phyloP scores from a whole-genome alignment of 148 eudicot genomes.

The Tetragonia tetragonoides region DNA sequence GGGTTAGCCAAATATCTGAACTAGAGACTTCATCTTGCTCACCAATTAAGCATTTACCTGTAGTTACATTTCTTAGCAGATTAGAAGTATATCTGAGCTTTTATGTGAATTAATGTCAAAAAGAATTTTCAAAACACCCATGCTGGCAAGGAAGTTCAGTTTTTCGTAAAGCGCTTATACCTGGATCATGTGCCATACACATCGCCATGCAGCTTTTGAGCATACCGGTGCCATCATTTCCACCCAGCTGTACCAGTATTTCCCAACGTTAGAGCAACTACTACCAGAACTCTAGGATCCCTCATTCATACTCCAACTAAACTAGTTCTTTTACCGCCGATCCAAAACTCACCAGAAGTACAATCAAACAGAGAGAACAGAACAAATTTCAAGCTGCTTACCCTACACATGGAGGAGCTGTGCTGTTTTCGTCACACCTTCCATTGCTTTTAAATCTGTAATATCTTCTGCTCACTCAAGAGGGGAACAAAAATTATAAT shows the following conservation, averaged over 20 bases:
- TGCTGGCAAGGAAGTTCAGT: too few relatives aligned
- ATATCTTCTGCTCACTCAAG: slow-evolving; percentile 42
- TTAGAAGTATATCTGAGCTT: too few relatives aligned
- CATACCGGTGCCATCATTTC: slow-evolving; percentile 97
- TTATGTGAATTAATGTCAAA: too few relatives aligned
- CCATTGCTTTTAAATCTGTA: slow-evolving; percentile 54
- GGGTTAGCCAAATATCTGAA: neutral
- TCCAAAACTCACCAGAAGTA: neutral
- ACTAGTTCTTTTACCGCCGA: neutral
- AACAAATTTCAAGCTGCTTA: slow-evolving; percentile 18
- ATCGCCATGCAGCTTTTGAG: slow-evolving; percentile 83
- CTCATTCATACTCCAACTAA: neutral
- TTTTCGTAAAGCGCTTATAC: slow-evolving; percentile 28
- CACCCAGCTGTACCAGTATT: slow-evolving; percentile 59
- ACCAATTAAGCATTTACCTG: too few relatives aligned
- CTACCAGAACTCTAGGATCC: neutral
- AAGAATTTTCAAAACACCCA: neutral
- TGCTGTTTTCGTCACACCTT: slow-evolving; percentile 61
- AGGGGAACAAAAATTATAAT: too few relatives aligned
- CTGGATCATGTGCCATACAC: slow-evolving; percentile 92
- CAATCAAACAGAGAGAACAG: neutral
- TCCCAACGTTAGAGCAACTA: neutral
- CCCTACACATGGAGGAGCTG: slow-evolving; percentile 77
- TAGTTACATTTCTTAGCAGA: too few relatives aligned
- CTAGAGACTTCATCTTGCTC: too few relatives aligned